Percentiles rank a stretch among this genome's conserved stretches.
Evolutionary conservation across 352 stramenopile species (phyloP).

Genomic region (Globisporangium camurandrum): DNA sequence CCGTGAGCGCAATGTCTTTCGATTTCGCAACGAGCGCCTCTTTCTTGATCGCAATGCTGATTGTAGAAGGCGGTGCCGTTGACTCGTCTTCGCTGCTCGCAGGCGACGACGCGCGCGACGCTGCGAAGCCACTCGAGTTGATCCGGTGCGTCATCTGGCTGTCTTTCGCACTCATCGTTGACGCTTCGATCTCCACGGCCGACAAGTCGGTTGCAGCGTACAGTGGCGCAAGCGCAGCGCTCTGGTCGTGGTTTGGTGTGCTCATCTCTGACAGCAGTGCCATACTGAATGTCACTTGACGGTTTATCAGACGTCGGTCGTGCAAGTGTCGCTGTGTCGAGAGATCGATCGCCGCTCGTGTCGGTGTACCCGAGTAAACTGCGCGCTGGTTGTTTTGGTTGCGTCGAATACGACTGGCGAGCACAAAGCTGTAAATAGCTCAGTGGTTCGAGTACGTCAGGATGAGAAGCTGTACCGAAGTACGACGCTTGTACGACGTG

Average conservation of each 20-base stretch:
- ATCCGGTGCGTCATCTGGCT: slow-evolving; percentile 14
- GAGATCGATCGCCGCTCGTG: too few relatives aligned
- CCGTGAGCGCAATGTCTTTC: slow-evolving; percentile 22
- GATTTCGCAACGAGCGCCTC: slow-evolving; percentile 19
- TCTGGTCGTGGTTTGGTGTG: neutral
- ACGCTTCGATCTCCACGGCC: neutral
- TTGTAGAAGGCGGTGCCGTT: slow-evolving; percentile 13
- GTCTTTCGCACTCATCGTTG: slow-evolving; percentile 3
- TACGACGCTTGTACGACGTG: too few relatives aligned
- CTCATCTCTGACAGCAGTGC: slow-evolving; percentile 9
- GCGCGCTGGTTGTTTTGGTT: too few relatives aligned
- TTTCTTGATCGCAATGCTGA: slow-evolving; percentile 9
- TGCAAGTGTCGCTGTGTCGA: neutral
- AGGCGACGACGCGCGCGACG: slow-evolving; percentile 27
- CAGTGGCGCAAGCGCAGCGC: neutral
- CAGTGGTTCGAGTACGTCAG: too few relatives aligned
- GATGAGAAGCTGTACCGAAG: too few relatives aligned
- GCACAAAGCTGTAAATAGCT: too few relatives aligned
- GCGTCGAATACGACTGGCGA: too few relatives aligned
- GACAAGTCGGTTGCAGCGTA: slow-evolving; percentile 8
- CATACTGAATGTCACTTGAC: slow-evolving; percentile 1
- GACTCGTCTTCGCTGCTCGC: slow-evolving; percentile 30
- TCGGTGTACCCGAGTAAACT: too few relatives aligned
- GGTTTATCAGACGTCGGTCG: neutral
- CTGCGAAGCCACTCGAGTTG: slow-evolving; percentile 17